A percentile compares a stretch with the other conserved stretches of the same genome.
Evolutionary conservation across 2,329 filamentous ascomycete species (phyloP).

Genomic region (Colletotrichum paranaense): DNA sequence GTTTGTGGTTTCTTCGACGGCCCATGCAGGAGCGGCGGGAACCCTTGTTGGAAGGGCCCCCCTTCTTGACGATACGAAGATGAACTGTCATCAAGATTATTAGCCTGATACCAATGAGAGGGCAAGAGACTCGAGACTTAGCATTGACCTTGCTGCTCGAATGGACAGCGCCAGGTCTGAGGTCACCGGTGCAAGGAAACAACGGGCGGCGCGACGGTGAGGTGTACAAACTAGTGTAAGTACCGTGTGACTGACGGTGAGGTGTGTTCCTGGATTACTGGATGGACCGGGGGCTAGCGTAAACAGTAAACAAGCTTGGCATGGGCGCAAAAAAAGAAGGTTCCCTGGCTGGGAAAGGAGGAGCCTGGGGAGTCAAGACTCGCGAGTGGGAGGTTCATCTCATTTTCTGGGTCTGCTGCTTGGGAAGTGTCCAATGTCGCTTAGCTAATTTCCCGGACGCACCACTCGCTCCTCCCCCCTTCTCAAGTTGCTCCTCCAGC

Average conservation of each 20-base stretch:
- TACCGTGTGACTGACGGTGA: neutral
- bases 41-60: neutral
- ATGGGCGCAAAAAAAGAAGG: neutral
- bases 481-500: neutral
- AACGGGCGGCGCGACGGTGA: conserved; percentile 3
- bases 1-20: neutral
- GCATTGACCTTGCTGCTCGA: conserved; percentile 5
- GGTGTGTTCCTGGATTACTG: neutral
- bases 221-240: neutral
- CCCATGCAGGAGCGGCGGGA: neutral
- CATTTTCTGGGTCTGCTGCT: conserved; percentile 29
- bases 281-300: neutral
- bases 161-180: conserved; percentile 10
- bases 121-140: neutral
- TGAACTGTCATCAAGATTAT: conserved; percentile 27
- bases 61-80: conserved; percentile 3
- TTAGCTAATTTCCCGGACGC: conserved; percentile 38
- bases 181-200: conserved; percentile 2
- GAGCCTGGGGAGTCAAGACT: neutral
- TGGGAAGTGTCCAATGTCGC: conserved; percentile 33
- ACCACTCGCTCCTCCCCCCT: conserved; percentile 5
- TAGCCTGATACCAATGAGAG: neutral
- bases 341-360: neutral
- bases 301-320: neutral
- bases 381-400: conserved; percentile 25